Evolutionary conservation across 371 early-diverging fungal genomes (phyloP).

Genomic region (Syncephalastrum racemosum): DNA sequence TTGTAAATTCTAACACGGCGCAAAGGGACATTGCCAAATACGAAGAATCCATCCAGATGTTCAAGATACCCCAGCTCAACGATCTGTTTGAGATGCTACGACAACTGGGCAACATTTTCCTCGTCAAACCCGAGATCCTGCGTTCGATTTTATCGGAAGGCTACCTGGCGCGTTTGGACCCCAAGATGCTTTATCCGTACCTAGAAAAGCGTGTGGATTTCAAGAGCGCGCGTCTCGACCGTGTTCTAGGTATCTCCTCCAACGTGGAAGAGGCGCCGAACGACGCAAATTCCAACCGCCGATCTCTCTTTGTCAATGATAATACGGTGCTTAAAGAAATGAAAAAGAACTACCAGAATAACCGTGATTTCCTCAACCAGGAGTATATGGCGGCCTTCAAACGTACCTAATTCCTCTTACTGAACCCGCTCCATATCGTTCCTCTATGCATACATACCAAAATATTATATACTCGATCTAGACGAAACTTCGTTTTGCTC

Average conservation of each 20-base stretch:
- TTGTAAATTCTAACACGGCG: not conserved
- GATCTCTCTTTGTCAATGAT: constrained; percentile 50
- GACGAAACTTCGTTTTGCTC: too few species aligned
- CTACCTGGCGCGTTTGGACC: constrained; percentile 79
- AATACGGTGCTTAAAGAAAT: constrained; percentile 47
- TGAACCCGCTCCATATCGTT: too few species aligned
- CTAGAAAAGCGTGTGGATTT: constrained; percentile 88
- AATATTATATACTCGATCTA: too few species aligned
- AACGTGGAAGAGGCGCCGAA: constrained; percentile 14
- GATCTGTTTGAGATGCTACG: constrained; percentile 91
- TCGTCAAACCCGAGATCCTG: constrained; percentile 88
- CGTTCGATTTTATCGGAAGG: constrained; percentile 82
- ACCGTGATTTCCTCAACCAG: constrained; percentile 14
- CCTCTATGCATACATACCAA: too few species aligned
- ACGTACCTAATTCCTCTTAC: too few species aligned
- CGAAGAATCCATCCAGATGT: constrained; percentile 78
- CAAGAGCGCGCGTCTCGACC: constrained; percentile 65
- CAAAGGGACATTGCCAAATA: constrained; percentile 90
- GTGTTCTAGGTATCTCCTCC: constrained; percentile 50
- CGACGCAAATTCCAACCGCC: constrained; percentile 24
- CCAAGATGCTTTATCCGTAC: constrained; percentile 77
- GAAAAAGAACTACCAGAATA: constrained; percentile 34
- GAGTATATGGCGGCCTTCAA: constrained; percentile 42
- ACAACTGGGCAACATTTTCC: constrained; percentile 87
- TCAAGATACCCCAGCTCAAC: constrained; percentile 72